Conservation (phyloP, 1,284 basidiomycete genomes). For the Veloboletus limbatus region DNA sequence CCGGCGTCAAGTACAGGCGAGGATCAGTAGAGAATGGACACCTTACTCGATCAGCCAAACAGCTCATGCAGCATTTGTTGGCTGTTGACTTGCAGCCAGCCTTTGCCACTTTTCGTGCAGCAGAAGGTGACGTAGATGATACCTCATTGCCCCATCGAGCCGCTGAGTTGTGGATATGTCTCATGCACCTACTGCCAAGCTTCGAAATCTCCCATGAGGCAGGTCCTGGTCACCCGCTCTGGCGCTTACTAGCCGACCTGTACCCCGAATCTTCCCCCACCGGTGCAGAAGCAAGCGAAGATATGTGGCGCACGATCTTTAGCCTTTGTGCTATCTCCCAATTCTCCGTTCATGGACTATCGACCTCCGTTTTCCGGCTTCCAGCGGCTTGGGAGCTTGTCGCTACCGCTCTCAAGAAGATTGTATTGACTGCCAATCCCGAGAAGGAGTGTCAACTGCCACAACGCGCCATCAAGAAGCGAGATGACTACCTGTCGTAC, state of each 20-base stretch:
- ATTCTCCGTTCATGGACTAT: conserved; percentile 68
- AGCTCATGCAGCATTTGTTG: conserved; percentile 52
- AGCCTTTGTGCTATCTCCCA: conserved; percentile 76
- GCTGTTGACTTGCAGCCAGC: conserved; percentile 51
- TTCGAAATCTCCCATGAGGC: conserved; percentile 17
- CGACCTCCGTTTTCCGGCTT: conserved; percentile 47
- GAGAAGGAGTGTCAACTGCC: conserved; percentile 42
- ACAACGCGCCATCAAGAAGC: conserved; percentile 48
- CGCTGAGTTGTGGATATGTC: conserved; percentile 74
- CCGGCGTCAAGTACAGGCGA: conserved; percentile 23
- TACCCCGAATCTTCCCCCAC: conserved; percentile 34
- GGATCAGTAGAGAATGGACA: conserved; percentile 32
- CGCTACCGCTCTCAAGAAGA: conserved; percentile 52
- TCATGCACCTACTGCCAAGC: conserved; percentile 55
- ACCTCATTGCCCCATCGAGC: conserved; percentile 36
- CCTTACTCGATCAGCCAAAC: conserved; percentile 24
- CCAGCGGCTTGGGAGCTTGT: conserved; percentile 70
- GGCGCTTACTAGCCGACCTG: conserved; percentile 42
- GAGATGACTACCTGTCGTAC: conserved; percentile 75
- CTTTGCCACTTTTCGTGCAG: conserved; percentile 40
- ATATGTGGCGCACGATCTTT: conserved; percentile 72
- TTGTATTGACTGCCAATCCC: conserved; percentile 57
- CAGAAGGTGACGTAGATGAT: conserved; percentile 37
- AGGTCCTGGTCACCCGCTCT: conserved; percentile 40
- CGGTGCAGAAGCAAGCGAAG: conserved; percentile 60